Evolutionary conservation across 202 grass and related monocot genomes (phyloP).

Genomic region (Sporobolus alterniflorus): DNA sequence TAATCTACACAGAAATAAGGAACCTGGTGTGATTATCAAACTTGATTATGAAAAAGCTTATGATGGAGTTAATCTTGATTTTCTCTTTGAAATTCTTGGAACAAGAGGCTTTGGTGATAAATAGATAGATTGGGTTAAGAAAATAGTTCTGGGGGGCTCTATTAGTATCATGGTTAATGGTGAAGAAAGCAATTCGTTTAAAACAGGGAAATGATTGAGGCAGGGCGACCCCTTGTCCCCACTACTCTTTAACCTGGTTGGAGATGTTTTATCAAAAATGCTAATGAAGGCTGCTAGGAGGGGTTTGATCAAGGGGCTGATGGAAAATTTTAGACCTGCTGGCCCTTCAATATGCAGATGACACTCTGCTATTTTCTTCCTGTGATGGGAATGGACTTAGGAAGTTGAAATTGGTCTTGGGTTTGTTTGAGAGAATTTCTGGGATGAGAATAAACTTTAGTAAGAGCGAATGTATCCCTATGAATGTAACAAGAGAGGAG

Average conservation of each 20-base stretch:
- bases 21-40: background rate
- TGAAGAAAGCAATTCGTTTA: too few relatives aligned
- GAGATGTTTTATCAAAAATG: background rate
- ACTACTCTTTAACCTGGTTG: too few relatives aligned
- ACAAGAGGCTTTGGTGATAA: background rate
- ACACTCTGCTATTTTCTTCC: background rate
- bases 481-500: background rate
- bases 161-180: too few relatives aligned
- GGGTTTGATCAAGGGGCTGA: too few relatives aligned
- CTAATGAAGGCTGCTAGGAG: background rate
- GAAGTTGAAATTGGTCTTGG: background rate
- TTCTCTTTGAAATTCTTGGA: background rate
- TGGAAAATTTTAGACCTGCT: background rate
- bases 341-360: background rate
- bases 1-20: accelerated
- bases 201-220: too few relatives aligned
- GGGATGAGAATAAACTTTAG: background rate
- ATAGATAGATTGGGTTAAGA: background rate
- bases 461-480: background rate
- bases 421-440: background rate
- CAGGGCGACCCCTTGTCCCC: too few relatives aligned
- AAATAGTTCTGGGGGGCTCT: too few relatives aligned
- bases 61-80: too few relatives aligned
- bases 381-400: too few relatives aligned
- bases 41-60: background rate